Evolutionary conservation across 768 basidiomycete genomes (phyloP), one percentile per base, ranked within the genome.

Genomic region (Obba rivulosa): DNA sequence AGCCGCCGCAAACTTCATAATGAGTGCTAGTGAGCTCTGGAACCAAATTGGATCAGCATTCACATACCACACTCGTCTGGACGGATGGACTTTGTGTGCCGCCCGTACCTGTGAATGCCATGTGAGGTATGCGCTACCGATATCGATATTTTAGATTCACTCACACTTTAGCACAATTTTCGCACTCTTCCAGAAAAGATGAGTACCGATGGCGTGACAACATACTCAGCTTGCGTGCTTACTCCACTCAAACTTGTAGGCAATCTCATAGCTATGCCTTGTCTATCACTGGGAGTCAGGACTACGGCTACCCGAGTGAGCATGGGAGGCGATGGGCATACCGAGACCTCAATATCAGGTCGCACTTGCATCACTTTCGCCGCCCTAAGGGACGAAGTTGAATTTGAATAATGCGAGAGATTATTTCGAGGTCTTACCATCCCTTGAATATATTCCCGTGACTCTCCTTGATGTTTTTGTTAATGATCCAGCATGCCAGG

Each of bases 401-500:
- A 40, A 50, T 14, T 52, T 38, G 22, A n/a, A 48, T 36, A 43
- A 4, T n/a, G 36, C 18, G 10, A 11, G n/a, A n/a, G 46, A 45
- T 18, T 17, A 41, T 31, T 17, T 24, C 22, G 22, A 40, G 21
- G n/a, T 41, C 8, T 36, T 55, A 75, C 90, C 90, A 92, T 42
- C 62, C 63, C 59, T 86, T 87, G 69, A 84, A 92, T 13, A 80
- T 66, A 37, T 66, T 71, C 7, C 90, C 90, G 55, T 93, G 90
- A 7, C 75, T 77, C 62, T 89, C 87, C 49, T 79, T 79, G 3
- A 82, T 76, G 9, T 80, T 73, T 16, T 75, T 69, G 60, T 85
- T 79, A 47, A 94, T 87, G 20, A 88, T 69, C 91, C 91, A 94
- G 48, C 79, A 79, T 2, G 92, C 92, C 28, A 94, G 65, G 68